Conservation (phyloP, 768 basidiomycete genomes). For the Artomyces pyxidatus region DNA sequence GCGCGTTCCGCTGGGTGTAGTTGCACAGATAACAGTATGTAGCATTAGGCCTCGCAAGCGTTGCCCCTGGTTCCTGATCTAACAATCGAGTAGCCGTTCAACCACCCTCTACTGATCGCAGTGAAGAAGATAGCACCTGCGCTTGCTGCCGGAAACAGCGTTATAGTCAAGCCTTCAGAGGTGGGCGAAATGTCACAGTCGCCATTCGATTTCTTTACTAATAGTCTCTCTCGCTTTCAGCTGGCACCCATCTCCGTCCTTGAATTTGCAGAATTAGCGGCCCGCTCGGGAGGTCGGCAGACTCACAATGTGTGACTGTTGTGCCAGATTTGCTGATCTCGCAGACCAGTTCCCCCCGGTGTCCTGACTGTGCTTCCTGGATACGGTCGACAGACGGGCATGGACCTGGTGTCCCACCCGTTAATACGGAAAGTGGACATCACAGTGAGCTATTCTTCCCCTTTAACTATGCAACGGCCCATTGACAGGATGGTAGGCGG, state of each 20-base stretch:
- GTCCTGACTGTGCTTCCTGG: conserved; percentile 72
- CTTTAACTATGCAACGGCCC: neutral
- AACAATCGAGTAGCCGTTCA: conserved; percentile 55
- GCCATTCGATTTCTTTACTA: too few relatives aligned
- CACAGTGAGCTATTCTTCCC: conserved; percentile 42
- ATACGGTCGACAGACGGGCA: conserved; percentile 56
- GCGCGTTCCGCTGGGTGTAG: conserved; percentile 79
- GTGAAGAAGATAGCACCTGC: conserved; percentile 86
- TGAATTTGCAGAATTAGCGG: conserved; percentile 61
- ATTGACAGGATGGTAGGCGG: conserved; percentile 64
- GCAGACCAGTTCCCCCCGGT: conserved; percentile 79
- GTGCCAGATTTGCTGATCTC: too few relatives aligned
- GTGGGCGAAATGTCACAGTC: too few relatives aligned
- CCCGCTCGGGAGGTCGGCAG: conserved; percentile 52
- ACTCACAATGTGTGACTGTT: neutral
- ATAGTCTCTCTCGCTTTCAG: conserved; percentile 26
- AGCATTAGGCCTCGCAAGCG: too few relatives aligned
- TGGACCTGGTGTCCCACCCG: conserved; percentile 55
- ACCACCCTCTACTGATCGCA: conserved; percentile 84
- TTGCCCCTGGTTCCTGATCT: neutral
- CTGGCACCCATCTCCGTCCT: conserved; percentile 74
- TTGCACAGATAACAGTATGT: conserved; percentile 76
- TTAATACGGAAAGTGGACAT: conserved; percentile 75
- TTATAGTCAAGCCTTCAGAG: conserved; percentile 80
- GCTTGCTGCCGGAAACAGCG: conserved; percentile 76